Evolutionary conservation across 768 basidiomycete species (phyloP), one percentile per base, ranked within the genome.

Genomic region (Tricholoma sp.): DNA sequence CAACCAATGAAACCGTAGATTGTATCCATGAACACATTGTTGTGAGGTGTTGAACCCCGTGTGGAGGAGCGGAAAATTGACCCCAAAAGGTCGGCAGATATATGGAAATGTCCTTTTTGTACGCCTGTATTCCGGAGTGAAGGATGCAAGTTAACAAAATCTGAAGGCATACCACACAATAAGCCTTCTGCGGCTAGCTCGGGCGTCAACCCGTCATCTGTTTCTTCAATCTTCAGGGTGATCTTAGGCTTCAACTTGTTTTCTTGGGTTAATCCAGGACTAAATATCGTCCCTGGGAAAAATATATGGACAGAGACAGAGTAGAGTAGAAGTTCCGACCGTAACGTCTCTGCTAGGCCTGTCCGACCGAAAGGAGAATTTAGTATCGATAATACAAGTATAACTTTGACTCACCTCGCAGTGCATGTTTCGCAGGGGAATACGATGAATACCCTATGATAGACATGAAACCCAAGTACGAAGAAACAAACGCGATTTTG

Each of bases 341-440:
- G 85, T n/a, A 98, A 77, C 0, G 87, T 80, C 60, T 98, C 94
- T 18, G 91, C 91, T 0, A 98, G 81, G 18, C 88, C 92, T 94
- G 65, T 27, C 16, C 10, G 18, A 19, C 27, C 9, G 32, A 22
- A 41, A 31, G 34, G 12, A 45, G 55, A 56, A 55, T 3, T 39
- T 53, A 49, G 46, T 16, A 50, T 32, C 27, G 35, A 52, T 32
- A 27, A 21, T 18, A 27, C 51, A 27, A 16, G 8, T 52, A 45
- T 11, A 14, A n/a, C 21, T 11, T 21, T 27, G 16, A 59, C 72
- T 43, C 61, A 92, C 93, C 94, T 72, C 91, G 75, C 10, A 96
- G 68, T 12, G 94, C 94, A 63, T 89, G 88, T 68, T 96, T 97
- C 10, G 84, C 87, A 0, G 94, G 91, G 0, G 89, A 76, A 69